phyloP scores from a whole-genome alignment of 1,284 basidiomycete species.

The Melampsora larici-populina region DNA sequence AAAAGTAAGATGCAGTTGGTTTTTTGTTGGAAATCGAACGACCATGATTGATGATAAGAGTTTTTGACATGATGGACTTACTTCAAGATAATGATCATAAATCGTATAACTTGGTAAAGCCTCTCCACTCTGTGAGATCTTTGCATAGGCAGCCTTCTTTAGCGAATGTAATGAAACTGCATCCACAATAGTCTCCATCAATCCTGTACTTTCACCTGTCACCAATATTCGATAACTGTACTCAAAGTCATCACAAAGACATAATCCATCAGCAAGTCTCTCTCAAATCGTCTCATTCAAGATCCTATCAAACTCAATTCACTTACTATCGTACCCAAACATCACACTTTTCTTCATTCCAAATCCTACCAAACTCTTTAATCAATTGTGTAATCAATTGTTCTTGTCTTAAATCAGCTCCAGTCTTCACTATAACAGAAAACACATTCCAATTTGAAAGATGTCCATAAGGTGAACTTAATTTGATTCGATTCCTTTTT shows the following conservation, averaged over 20 bases:
- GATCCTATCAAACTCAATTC: neutral
- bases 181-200: conserved; percentile 86
- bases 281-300: neutral
- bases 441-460: conserved; percentile 70
- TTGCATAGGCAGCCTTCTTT: conserved; percentile 95
- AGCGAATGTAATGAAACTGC: conserved; percentile 98
- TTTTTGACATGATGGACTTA: conserved; percentile 54
- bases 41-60: neutral
- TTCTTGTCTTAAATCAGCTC: conserved; percentile 93
- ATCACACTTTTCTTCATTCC: conserved; percentile 83
- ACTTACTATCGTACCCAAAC: conserved; percentile 77
- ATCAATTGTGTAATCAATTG: conserved; percentile 96
- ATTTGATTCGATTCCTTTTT: conserved; percentile 92
- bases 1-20: neutral
- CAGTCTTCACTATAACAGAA: conserved; percentile 97
- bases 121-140: conserved; percentile 62
- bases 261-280: no score
- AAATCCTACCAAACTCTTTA: conserved; percentile 85
- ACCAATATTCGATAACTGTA: conserved; percentile 74
- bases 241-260: neutral
- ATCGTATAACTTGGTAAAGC: conserved; percentile 60
- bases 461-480: conserved; percentile 91
- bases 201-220: conserved; percentile 83
- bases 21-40: neutral
- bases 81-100: conserved; percentile 81